These are phyloP conservation scores for Scheffersomyces coipomensis DNA, from an alignment of 805 yeast genomes.

Conservation along the genomic window DNA sequence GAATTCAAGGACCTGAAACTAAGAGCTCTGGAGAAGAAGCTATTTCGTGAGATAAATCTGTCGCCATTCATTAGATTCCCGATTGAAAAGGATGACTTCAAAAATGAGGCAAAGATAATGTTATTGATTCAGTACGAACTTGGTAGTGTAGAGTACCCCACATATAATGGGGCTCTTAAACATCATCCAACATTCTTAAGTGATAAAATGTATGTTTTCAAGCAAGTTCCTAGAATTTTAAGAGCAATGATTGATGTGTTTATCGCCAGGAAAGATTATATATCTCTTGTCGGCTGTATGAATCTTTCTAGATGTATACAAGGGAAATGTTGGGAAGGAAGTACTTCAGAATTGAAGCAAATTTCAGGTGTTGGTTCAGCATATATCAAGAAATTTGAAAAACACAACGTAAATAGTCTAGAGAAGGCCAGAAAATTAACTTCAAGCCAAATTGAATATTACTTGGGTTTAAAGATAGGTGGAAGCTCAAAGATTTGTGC, in stretches of 20 bases:
- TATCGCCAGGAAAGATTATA: slow-evolving; percentile 38
- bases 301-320: slow-evolving; percentile 37
- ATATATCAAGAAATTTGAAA: slow-evolving; percentile 35
- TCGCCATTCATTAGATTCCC: slow-evolving; percentile 40
- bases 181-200: slow-evolving; percentile 38
- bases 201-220: slow-evolving; percentile 44
- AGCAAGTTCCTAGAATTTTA: slow-evolving; percentile 40
- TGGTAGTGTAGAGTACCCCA: slow-evolving; percentile 49
- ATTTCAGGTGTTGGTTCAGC: slow-evolving; percentile 46
- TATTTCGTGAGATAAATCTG: slow-evolving; percentile 43
- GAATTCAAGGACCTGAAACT: slow-evolving; percentile 43
- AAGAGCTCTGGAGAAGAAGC: slow-evolving; percentile 43
- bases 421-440: slow-evolving; percentile 25
- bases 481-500: slow-evolving; percentile 34
- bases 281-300: slow-evolving; percentile 38
- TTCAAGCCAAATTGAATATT: slow-evolving; percentile 37
- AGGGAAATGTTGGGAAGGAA: slow-evolving; percentile 53
- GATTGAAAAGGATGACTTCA: slow-evolving; percentile 22
- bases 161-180: slow-evolving; percentile 37
- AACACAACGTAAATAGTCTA: slow-evolving; percentile 30
- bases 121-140: slow-evolving; percentile 49
- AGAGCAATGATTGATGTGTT: slow-evolving; percentile 46
- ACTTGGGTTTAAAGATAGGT: slow-evolving; percentile 40
- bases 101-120: slow-evolving; percentile 35
- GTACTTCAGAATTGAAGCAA: slow-evolving; percentile 45